A percentile compares a stretch with the other conserved stretches of the same genome.
Evolutionary conservation across 129 eudicot genomes (phyloP).

Genomic region (Tanacetum coccineum): DNA sequence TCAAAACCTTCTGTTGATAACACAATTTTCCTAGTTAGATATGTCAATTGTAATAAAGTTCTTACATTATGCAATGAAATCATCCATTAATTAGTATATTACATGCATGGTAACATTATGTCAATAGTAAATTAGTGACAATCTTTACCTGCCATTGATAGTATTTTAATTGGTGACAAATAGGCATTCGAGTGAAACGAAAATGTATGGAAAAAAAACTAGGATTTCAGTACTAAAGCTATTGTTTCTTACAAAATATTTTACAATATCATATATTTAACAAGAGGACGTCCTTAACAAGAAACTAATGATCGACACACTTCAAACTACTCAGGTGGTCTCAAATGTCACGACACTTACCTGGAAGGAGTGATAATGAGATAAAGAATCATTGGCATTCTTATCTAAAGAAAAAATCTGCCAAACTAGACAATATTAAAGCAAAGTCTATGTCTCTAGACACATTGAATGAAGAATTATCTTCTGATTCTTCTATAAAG

Average conservation of each 20-base stretch:
- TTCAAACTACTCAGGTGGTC: slow-evolving; percentile 62
- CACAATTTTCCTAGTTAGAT: slow-evolving; percentile 7
- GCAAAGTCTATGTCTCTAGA: background rate
- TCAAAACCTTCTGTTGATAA: slow-evolving; percentile 8
- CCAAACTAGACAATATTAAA: slow-evolving; percentile 6
- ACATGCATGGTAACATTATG: too few species aligned
- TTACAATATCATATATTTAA: too few species aligned
- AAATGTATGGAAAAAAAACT: too few species aligned
- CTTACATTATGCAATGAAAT: background rate
- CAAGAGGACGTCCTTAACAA: too few species aligned
- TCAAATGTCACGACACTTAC: slow-evolving; percentile 65
- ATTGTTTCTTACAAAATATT: too few species aligned
- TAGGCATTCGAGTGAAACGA: too few species aligned
- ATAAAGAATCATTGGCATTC: slow-evolving; percentile 87
- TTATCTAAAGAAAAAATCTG: slow-evolving; percentile 47
- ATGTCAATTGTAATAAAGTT: background rate
- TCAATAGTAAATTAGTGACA: too few species aligned
- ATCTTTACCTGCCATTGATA: too few species aligned
- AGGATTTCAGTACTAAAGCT: too few species aligned
- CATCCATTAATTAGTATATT: too few species aligned
- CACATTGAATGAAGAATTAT: slow-evolving; percentile 12
- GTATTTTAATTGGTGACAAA: too few species aligned
- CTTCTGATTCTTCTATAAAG: slow-evolving; percentile 19
- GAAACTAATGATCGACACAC: background rate
- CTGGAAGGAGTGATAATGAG: slow-evolving; percentile 84